A percentile compares a stretch with the other conserved stretches of the same genome.
Conservation (phyloP, 257 asterid genomes). For the Catharanthus roseus region DNA sequence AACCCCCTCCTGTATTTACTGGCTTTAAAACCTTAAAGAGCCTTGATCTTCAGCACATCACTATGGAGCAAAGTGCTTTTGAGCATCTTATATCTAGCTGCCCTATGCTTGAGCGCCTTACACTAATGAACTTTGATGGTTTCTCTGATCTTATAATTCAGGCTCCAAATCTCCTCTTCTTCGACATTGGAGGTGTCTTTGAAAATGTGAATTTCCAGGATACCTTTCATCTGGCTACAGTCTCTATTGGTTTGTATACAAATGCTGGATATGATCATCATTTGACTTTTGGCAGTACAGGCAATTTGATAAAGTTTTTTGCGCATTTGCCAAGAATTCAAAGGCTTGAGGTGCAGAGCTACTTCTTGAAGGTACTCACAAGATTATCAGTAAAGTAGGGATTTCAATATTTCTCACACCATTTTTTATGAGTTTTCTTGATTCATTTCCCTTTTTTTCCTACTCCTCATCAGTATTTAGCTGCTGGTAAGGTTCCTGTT, state of each 20-base stretch:
- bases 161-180: slow-evolving; percentile 87
- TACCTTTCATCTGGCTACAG: slow-evolving; percentile 67
- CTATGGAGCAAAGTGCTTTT: slow-evolving; percentile 87
- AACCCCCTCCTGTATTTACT: slow-evolving; percentile 53
- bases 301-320: slow-evolving; percentile 74
- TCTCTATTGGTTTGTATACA: slow-evolving; percentile 70
- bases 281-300: slow-evolving; percentile 54
- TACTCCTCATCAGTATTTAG: slow-evolving; percentile 54
- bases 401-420: background rate
- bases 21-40: slow-evolving; percentile 83
- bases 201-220: slow-evolving; percentile 65
- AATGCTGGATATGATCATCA: slow-evolving; percentile 46
- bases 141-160: slow-evolving; percentile 59
- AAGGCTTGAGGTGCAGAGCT: slow-evolving; percentile 94
- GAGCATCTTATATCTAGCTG: slow-evolving; percentile 68
- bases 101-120: slow-evolving; percentile 78
- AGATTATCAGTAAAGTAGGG: slow-evolving; percentile 1
- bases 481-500: slow-evolving; percentile 74
- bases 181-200: slow-evolving; percentile 88
- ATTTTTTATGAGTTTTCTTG: background rate
- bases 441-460: background rate
- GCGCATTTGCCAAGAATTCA: slow-evolving; percentile 74
- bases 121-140: slow-evolving; percentile 93
- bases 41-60: slow-evolving; percentile 94
- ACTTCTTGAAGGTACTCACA: slow-evolving; percentile 73